A percentile compares a stretch with the other conserved stretches of the same genome.
Evolutionary conservation across 148 eudicot species (phyloP).

Genomic region (Silene uniflora): DNA sequence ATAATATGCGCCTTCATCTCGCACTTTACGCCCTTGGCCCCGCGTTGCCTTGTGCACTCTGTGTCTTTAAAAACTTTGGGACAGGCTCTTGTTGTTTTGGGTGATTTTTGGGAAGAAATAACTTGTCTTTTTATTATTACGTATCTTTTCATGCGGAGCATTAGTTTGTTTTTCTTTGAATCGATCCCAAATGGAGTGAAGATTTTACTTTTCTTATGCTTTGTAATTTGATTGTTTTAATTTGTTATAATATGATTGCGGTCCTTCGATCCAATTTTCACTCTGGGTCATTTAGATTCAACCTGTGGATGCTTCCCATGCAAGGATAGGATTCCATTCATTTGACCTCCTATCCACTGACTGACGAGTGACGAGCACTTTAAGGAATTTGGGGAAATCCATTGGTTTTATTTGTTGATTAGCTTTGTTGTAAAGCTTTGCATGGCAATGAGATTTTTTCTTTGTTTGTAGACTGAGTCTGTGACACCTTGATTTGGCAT

Average conservation of each 20-base stretch:
- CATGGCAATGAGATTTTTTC: background rate
- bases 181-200: background rate
- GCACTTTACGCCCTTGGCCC: too few species aligned
- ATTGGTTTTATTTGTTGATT: background rate
- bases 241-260: background rate
- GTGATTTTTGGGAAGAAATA: background rate
- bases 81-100: background rate
- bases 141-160: too few species aligned
- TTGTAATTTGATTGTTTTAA: background rate
- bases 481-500: slow-evolving; percentile 10
- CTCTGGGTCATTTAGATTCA: background rate
- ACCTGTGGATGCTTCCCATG: background rate
- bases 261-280: background rate
- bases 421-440: background rate
- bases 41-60: background rate
- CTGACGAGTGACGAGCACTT: background rate
- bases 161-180: too few species aligned
- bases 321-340: too few species aligned
- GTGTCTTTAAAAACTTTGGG: background rate
- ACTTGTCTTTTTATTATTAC: background rate
- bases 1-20: too few species aligned
- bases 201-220: background rate
- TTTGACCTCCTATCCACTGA: too few species aligned
- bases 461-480: background rate
- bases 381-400: background rate